Evolutionary conservation across 768 basidiomycete genomes (phyloP), one percentile per base, ranked within the genome.

Genomic region (Porpolomopsis calyptriformis): DNA sequence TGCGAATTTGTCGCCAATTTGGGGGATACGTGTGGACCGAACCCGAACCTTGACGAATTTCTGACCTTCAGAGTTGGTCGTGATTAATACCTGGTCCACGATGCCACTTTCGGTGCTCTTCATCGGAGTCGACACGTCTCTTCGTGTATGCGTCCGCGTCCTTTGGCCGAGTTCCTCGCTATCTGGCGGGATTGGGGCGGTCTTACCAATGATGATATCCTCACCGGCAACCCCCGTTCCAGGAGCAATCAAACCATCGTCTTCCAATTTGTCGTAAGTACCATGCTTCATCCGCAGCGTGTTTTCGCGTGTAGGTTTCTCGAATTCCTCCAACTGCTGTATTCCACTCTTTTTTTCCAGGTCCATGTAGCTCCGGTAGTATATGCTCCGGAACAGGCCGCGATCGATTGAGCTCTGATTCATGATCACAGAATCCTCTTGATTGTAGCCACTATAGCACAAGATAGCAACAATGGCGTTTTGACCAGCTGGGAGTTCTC

Each of bases 351-450:
- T 90, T 76, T 98, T 97, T 70, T 98, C 96, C 43, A 92, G 74
- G 64, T 99, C 96, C 83, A 93, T 96, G 60, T 97, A 97, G 57
- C 91, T 91, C 55, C 96, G 80, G 62, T 97, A 98, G 64, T 98
- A 99, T 57, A 99, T 87, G 71, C 91, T 94, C 29, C 94, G 80
- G 84, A 99, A 99, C 24, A 99, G 74, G 49, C 96, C 94, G 48
- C 96, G 87, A 60, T 99, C 94, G 54, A 99, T 87, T 22, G 96
- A 94, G 55, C 87, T 91, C 66, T 99, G 96, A 62, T 98, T 98
- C 94, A 99, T 97, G 68, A 99, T 98, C 66, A 99, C 96, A 52
- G 96, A 99, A 76, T 99, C 96, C 77, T 98, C 96, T 67, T 99
- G 96, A 63, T 99, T 99, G 68, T 99, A 99, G 40, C 94, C 94